Percentiles rank a stretch among this genome's conserved stretches.
These are phyloP conservation scores for Vaccinium darrowii DNA, from an alignment of 148 eudicot species.

Conservation along the genomic window DNA sequence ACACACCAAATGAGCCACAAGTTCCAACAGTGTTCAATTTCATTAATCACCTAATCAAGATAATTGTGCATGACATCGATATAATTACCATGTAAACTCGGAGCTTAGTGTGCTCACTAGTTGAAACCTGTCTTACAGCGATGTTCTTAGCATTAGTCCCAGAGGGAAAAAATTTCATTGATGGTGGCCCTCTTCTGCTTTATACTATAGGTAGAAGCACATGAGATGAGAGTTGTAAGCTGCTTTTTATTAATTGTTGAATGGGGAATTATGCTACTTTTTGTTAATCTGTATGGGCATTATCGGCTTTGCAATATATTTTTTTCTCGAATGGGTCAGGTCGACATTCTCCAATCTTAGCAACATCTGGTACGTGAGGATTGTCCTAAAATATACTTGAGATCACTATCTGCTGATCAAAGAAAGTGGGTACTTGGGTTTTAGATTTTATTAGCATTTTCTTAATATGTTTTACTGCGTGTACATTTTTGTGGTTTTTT, in stretches of 20 bases:
- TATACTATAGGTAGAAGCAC: not conserved
- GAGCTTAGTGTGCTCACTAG: not conserved
- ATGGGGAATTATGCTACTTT: not conserved
- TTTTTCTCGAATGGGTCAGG: not conserved
- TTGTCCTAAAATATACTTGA: conserved; percentile 12
- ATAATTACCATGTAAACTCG: not conserved
- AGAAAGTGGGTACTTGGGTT: conserved; percentile 32
- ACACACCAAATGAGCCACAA: no score
- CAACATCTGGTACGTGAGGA: conserved; percentile 11
- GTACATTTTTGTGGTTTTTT: not conserved
- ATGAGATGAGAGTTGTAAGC: not conserved
- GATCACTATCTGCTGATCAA: conserved; percentile 18
- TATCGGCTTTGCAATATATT: not conserved
- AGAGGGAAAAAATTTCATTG: not conserved
- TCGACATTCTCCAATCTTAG: not conserved
- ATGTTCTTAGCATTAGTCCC: not conserved
- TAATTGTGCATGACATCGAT: not conserved
- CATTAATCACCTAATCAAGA: not conserved
- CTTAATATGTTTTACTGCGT: not conserved
- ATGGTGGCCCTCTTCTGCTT: not conserved
- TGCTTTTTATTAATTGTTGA: not conserved
- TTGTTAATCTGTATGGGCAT: not conserved
- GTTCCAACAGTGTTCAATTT: no score
- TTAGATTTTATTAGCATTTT: conserved; percentile 10
- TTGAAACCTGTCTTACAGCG: not conserved